phyloP scores from a whole-genome alignment of 2,329 filamentous ascomycete species.

The Ophiostoma triangulosporum region DNA sequence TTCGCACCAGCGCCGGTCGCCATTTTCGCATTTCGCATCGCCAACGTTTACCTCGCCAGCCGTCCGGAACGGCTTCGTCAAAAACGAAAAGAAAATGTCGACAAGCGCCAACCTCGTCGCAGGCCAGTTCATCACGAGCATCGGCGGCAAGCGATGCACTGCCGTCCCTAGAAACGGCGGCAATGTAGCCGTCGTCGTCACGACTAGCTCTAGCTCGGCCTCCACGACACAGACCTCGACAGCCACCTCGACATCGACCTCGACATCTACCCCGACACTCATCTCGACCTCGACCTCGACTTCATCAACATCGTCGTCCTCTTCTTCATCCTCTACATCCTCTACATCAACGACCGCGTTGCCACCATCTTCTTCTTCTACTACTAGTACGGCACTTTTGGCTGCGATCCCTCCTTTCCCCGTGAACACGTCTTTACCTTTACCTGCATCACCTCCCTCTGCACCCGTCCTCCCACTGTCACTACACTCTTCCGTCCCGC shows the following conservation, averaged over 20 bases:
- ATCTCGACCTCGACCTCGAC: constrained; percentile 27
- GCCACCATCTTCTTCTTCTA: constrained; percentile 11
- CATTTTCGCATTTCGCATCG: constrained; percentile 3
- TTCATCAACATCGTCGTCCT: too few species aligned
- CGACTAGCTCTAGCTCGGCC: constrained; percentile 8
- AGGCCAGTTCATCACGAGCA: constrained; percentile 35
- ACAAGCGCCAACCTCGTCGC: constrained; percentile 27
- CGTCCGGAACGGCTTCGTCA: constrained; percentile 13
- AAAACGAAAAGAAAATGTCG: constrained; percentile 24
- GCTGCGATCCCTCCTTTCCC: not conserved
- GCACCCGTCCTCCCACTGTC: not conserved
- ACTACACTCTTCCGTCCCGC: not conserved
- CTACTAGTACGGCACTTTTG: not conserved
- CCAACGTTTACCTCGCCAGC: constrained; percentile 2
- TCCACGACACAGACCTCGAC: constrained; percentile 7
- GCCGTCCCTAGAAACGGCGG: constrained; percentile 29
- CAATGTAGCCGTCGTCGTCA: constrained; percentile 6
- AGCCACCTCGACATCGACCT: constrained; percentile 1
- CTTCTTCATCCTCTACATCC: constrained; percentile 7
- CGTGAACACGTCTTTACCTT: not conserved
- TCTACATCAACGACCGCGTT: constrained; percentile 13
- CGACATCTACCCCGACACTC: not conserved
- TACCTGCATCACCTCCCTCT: not conserved
- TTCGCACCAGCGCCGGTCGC: constrained; percentile 33
- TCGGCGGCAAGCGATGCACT: constrained; percentile 39